Conservation (phyloP, 192 early-diverging fungal genomes). For the Kickxella alabastrina region DNA sequence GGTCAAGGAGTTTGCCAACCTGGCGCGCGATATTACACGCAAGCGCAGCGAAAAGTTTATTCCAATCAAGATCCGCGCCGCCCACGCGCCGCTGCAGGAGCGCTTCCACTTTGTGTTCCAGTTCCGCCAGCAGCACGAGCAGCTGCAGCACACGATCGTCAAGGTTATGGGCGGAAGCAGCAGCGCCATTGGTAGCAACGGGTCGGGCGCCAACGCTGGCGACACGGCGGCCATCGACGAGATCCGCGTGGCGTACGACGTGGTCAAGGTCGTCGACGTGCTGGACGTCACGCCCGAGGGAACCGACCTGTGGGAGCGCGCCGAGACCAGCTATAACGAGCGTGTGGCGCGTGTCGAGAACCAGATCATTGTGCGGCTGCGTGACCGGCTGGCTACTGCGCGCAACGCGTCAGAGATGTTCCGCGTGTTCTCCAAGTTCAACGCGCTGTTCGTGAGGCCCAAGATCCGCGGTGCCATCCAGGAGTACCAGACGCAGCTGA, state of each 20-base stretch:
- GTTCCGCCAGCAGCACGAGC: slow-evolving; percentile 97
- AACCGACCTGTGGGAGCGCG: slow-evolving; percentile 86
- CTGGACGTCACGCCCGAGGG: slow-evolving; percentile 93
- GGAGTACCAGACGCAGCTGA: slow-evolving; percentile 98
- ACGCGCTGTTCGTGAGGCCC: slow-evolving; percentile 97
- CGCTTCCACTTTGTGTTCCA: slow-evolving; percentile 81
- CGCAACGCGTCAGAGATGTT: slow-evolving; percentile 99
- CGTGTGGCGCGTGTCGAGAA: slow-evolving; percentile 93
- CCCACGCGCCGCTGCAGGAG: slow-evolving; percentile 92
- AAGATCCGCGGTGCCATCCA: slow-evolving; percentile 99
- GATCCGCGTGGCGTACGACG: slow-evolving; percentile 86
- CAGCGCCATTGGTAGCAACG: slow-evolving; percentile 18
- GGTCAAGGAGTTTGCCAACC: slow-evolving; percentile 92
- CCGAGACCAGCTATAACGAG: slow-evolving; percentile 91
- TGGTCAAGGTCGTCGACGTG: slow-evolving; percentile 89
- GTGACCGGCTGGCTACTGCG: slow-evolving; percentile 90
- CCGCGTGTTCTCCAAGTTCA: slow-evolving; percentile 99
- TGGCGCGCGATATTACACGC: slow-evolving; percentile 91
- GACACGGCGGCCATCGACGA: slow-evolving; percentile 81
- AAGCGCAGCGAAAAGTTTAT: slow-evolving; percentile 94
- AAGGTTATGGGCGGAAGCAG: slow-evolving; percentile 74
- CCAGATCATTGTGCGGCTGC: slow-evolving; percentile 89
- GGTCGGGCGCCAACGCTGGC: slow-evolving; percentile 53
- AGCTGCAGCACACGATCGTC: slow-evolving; percentile 93
- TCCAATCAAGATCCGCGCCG: slow-evolving; percentile 88